Conservation (phyloP, 257 asterid species). For the Ilex asprella region DNA sequence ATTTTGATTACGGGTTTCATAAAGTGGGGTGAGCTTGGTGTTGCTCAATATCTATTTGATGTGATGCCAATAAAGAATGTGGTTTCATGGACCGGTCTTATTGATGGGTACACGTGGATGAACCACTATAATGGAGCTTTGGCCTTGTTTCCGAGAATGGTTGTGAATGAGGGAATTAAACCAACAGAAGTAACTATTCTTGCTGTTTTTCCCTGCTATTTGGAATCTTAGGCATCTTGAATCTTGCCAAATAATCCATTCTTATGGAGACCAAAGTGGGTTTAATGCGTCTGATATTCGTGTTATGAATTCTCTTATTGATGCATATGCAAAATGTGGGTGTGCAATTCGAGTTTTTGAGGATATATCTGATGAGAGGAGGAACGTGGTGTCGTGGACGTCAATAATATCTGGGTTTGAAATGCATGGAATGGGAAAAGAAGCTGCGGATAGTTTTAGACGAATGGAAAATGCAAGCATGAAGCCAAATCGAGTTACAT, state of each 20-base stretch:
- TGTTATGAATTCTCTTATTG: constrained; percentile 55
- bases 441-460: constrained; percentile 43
- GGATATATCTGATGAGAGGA: constrained; percentile 33
- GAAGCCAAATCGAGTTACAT: constrained; percentile 51
- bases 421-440: constrained; percentile 66
- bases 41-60: constrained; percentile 44
- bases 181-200: constrained; percentile 64
- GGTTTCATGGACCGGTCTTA: constrained; percentile 69
- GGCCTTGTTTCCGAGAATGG: constrained; percentile 46
- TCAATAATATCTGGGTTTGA: constrained; percentile 66
- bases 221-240: constrained; percentile 52
- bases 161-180: constrained; percentile 32
- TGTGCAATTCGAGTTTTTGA: constrained; percentile 42
- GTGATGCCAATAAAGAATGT: constrained; percentile 58
- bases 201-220: constrained; percentile 64
- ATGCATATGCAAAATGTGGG: constrained; percentile 65
- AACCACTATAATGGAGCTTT: constrained; percentile 39
- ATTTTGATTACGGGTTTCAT: constrained; percentile 55
- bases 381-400: constrained; percentile 67
- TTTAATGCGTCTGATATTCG: constrained; percentile 41
- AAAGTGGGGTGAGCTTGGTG: constrained; percentile 47
- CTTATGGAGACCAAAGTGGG: constrained; percentile 52
- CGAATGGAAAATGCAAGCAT: constrained; percentile 38
- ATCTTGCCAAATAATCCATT: constrained; percentile 48
- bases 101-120: constrained; percentile 60